A percentile compares a stretch with the other conserved stretches of the same genome.
Evolutionary conservation across 306 rosid genomes (phyloP).

Genomic region (Luffa acutangula): DNA sequence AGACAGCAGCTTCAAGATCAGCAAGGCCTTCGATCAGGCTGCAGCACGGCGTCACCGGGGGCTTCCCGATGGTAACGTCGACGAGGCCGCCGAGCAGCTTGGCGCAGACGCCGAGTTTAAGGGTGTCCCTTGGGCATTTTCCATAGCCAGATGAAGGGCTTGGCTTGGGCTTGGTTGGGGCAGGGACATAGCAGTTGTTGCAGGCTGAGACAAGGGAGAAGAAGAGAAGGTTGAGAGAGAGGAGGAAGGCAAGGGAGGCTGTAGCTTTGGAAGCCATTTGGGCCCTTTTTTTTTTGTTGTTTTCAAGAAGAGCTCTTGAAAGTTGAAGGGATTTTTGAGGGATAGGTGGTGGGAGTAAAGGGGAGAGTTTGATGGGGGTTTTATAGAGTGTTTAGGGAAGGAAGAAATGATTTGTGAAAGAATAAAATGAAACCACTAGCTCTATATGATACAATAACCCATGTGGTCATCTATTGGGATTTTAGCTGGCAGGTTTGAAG

Average conservation of each 20-base stretch:
- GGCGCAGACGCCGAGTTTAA: conserved; percentile 25
- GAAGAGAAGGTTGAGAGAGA: too few species aligned
- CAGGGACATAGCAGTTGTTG: too few species aligned
- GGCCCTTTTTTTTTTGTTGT: background rate
- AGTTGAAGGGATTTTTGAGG: background rate
- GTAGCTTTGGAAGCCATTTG: background rate
- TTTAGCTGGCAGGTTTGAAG: conserved; percentile 35
- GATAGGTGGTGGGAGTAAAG: background rate
- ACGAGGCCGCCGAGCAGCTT: conserved; percentile 43
- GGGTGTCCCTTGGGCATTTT: too few species aligned
- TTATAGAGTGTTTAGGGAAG: background rate
- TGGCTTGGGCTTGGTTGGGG: too few species aligned
- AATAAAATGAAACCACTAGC: background rate
- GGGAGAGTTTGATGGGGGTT: background rate
- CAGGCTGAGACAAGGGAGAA: too few species aligned
- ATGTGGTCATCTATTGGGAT: conserved; percentile 24
- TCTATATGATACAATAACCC: background rate
- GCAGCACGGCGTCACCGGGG: conserved; percentile 58
- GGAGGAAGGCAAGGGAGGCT: too few species aligned
- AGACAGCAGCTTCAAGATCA: conserved; percentile 58
- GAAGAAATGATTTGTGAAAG: background rate
- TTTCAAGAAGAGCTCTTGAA: too few species aligned
- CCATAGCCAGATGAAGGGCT: too few species aligned
- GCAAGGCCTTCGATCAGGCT: conserved; percentile 47
- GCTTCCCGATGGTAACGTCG: conserved; percentile 34